These are phyloP conservation scores for Tulasnella sp. DNA, from an alignment of 768 basidiomycete genomes.

Conservation along the genomic window DNA sequence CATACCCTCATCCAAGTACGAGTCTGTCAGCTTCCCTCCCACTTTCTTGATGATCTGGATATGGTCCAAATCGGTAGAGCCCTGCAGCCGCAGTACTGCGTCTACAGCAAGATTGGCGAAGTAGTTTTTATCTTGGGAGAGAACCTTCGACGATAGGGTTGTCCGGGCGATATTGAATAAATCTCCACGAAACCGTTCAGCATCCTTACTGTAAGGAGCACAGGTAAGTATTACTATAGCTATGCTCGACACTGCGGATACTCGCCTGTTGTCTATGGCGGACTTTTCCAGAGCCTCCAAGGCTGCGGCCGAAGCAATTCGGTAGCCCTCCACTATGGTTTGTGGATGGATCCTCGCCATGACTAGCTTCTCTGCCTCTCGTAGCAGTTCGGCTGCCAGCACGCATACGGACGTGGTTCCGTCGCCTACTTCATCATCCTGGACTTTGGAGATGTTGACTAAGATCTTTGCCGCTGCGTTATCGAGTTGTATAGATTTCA, in stretches of 20 bases:
- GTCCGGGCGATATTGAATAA: conserved; percentile 94
- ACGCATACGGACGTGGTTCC: conserved; percentile 90
- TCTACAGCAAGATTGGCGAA: conserved; percentile 97
- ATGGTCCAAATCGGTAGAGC: conserved; percentile 92
- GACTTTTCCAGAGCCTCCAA: conserved; percentile 71
- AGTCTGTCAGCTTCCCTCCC: conserved; percentile 96
- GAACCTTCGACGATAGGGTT: conserved; percentile 89
- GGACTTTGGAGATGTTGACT: conserved; percentile 99
- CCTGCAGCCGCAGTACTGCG: conserved; percentile 84
- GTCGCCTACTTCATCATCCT: conserved; percentile 98
- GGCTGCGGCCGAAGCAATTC: conserved; percentile 79
- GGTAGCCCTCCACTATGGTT: conserved; percentile 93
- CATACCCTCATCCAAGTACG: conserved; percentile 90
- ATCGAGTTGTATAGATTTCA: conserved; percentile 94
- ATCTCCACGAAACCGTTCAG: conserved; percentile 68
- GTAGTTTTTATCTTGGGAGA: conserved; percentile 93
- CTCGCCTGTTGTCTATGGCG: conserved; percentile 74
- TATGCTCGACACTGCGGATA: conserved; percentile 17
- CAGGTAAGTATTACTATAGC: neutral
- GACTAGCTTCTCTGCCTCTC: conserved; percentile 94
- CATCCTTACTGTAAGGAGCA: conserved; percentile 44
- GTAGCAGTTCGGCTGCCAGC: conserved; percentile 74
- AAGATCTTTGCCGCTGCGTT: conserved; percentile 98
- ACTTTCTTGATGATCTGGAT: conserved; percentile 99
- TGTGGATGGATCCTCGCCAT: conserved; percentile 91